Conservation (phyloP, 345 rosid genomes). For the Dipteronia dyeriana region DNA sequence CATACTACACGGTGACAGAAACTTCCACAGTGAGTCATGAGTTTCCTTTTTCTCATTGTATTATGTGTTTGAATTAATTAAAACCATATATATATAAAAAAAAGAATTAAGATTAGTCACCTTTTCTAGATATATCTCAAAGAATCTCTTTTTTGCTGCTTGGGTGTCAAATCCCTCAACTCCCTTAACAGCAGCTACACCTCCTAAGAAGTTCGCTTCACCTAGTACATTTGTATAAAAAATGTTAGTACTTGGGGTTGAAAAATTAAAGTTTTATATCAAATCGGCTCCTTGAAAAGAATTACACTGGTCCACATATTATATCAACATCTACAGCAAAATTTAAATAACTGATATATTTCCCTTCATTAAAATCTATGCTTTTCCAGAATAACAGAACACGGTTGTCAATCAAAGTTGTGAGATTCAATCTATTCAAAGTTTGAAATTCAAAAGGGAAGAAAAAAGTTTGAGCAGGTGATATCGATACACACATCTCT, state of each 20-base stretch:
- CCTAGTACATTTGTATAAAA: slow-evolving; percentile 39
- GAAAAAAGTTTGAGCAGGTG: background rate
- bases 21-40: slow-evolving; percentile 7
- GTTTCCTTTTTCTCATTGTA: slow-evolving; percentile 1
- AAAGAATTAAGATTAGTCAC: slow-evolving; percentile 29
- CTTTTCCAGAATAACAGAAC: no score
- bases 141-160: slow-evolving; percentile 78
- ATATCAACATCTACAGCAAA: no score
- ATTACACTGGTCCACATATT: no score
- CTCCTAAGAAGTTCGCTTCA: slow-evolving; percentile 89
- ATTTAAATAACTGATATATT: no score
- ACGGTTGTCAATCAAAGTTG: no score
- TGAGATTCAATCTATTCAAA: background rate
- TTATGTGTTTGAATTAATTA: background rate
- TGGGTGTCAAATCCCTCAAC: slow-evolving; percentile 64
- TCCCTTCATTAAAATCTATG: no score
- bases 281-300: background rate
- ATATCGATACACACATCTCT: background rate
- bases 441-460: background rate
- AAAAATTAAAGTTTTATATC: background rate
- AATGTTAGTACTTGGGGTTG: background rate
- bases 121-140: slow-evolving; percentile 90
- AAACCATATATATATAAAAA: background rate
- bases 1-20: slow-evolving; percentile 50
- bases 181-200: slow-evolving; percentile 89